Evolutionary conservation across 1,139 yeast species (phyloP).

Genomic region (Diutina siamensis): DNA sequence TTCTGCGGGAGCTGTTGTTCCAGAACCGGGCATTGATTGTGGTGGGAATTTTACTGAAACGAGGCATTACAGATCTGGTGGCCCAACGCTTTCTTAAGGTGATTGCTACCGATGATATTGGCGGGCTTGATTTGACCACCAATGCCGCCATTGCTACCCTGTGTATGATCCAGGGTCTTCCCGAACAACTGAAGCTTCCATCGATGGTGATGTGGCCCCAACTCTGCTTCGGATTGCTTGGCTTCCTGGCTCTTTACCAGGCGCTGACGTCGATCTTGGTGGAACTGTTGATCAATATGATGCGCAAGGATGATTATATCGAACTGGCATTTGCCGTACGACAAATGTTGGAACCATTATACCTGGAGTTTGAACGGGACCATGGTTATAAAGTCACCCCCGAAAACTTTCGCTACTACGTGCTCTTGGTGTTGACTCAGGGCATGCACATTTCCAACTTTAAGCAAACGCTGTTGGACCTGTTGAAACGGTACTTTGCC

Average conservation of each 20-base stretch:
- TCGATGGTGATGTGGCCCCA: constrained; percentile 58
- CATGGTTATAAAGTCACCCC: neutral
- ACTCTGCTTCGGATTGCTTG: constrained; percentile 26
- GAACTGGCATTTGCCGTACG: neutral
- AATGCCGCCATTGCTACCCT: constrained; percentile 36
- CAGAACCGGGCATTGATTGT: constrained; percentile 66
- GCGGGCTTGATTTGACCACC: constrained; percentile 16
- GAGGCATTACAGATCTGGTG: constrained; percentile 51
- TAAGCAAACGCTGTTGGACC: neutral
- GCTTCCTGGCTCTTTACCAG: constrained; percentile 34
- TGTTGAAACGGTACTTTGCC: neutral
- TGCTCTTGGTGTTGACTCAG: neutral
- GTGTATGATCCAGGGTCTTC: constrained; percentile 52
- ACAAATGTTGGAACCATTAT: neutral
- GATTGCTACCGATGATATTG: constrained; percentile 14
- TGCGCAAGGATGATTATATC: neutral
- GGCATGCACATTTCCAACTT: constrained; percentile 1
- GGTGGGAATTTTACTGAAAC: constrained; percentile 57
- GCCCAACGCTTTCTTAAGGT: constrained; percentile 35
- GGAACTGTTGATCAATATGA: neutral
- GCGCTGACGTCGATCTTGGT: constrained; percentile 15
- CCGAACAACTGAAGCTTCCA: constrained; percentile 41
- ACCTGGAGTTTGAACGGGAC: neutral
- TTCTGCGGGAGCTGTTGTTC: constrained; percentile 45
- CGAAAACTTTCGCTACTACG: constrained; percentile 1